Evolutionary conservation across 208 protist genomes (phyloP), one percentile per base, ranked within the genome.

Genomic region (Ichthyophonus hoferi): DNA sequence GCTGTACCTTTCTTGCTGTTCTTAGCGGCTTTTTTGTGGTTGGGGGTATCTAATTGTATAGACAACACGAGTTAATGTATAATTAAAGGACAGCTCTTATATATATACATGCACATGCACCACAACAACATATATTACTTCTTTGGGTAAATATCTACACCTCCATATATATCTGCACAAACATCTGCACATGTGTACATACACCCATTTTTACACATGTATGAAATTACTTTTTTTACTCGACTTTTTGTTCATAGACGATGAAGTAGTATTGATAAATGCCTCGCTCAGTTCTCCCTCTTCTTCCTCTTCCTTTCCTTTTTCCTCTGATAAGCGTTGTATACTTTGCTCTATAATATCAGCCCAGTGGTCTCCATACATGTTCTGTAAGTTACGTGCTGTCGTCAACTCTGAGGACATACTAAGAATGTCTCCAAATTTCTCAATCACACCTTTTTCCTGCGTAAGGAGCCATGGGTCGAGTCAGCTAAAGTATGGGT

Each of bases 311-410:
- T 88, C 83, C 31, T 79, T 58, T 39, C 78, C 33, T 14, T 79
- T 79, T 67, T 91, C 90, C 58, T 89, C 42, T 14, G 14, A 37
- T 31, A 89, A 0, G 14, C n/a, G 37, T 38, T 79, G 14, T 35
- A 92, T 58, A 34, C n/a, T 12, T 2, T 90, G 58, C 42, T 91
- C 58, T 0, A 93, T 35, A 39, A 79, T 34, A 40, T 90, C 84
- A 1, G 89, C 79, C 86, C 88, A 93, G 58, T 86, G 90, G 67
- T 93, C 91, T 1, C 91, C 91, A 14, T 89, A 40, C 37, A 93
- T 87, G 39, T 90, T 41, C 0, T 78, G 87, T 12, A 93, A 17
- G 1, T 91, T 35, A 1, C 76, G 40, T 1, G 40, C 82, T 7
- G 50, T 58, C 1, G 31, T 38, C 1, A 92, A 12, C 17, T 84